A percentile compares a stretch with the other conserved stretches of the same genome.
phyloP scores from a whole-genome alignment of 352 stramenopile genomes.

The Globisporangium camurandrum region DNA sequence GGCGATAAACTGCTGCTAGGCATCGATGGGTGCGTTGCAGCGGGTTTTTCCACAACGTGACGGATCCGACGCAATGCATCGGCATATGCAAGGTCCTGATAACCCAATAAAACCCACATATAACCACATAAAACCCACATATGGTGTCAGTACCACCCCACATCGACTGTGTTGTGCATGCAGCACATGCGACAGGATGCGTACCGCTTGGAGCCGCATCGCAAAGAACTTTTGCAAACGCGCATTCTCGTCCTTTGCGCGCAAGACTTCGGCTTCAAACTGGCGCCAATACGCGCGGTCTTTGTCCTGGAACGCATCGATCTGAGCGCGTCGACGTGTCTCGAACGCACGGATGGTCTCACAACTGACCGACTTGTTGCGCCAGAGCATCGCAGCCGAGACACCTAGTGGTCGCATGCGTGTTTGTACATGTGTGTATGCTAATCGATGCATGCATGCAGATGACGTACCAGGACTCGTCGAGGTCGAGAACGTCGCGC shows the following conservation, averaged over 20 bases:
- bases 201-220: constrained; percentile 48
- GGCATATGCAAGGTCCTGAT: constrained; percentile 64
- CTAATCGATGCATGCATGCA: neutral
- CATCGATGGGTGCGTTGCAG: neutral
- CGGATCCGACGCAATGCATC: constrained; percentile 61
- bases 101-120: neutral
- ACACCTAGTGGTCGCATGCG: constrained; percentile 9
- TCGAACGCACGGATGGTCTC: constrained; percentile 64
- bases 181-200: no score
- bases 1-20: no score
- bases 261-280: constrained; percentile 71
- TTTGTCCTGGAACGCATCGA: constrained; percentile 58
- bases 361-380: constrained; percentile 51
- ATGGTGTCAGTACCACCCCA: no score
- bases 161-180: no score
- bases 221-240: constrained; percentile 64
- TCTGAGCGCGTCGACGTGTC: constrained; percentile 45
- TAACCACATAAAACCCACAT: neutral
- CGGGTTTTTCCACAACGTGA: constrained; percentile 34
- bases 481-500: constrained; percentile 7
- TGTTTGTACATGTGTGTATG: neutral
- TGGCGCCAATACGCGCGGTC: constrained; percentile 69
- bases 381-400: constrained; percentile 35
- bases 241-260: constrained; percentile 53
- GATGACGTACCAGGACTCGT: constrained; percentile 3